Evolutionary conservation across 2,329 filamentous ascomycete genomes (phyloP), one percentile per base, ranked within the genome.

Genomic region (Hirsutella minnesotensis): DNA sequence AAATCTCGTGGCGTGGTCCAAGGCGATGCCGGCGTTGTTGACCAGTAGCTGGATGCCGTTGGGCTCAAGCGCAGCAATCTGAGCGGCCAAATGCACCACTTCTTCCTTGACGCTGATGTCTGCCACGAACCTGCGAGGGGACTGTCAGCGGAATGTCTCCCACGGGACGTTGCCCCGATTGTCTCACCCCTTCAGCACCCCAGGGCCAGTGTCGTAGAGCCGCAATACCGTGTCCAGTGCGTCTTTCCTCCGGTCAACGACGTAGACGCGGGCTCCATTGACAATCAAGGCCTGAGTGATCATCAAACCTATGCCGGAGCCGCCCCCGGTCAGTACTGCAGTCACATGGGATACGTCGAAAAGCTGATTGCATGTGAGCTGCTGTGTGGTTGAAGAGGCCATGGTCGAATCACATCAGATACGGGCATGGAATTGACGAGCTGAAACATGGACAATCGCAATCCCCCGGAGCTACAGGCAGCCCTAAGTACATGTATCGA

Each of bases 51-150:
- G 39, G 9, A 40, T 40, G 9, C 39, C 39, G 19, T 33, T n/a
- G 9, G 18, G 13, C 27, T 40, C 19, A 9, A 40, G 39, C 18
- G 3, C 19, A 7, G 19, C 19, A 2, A 40, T 34, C 29, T 24
- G 16, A n/a, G 9, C 39, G 19, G 39, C 39, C 5, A 40, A 29
- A 35, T 19, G 29, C 12, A 40, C 20, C 18, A 40, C 39, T 1
- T 40, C 29, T 15, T 33, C 39, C 39, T 40, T 40, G 39, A 40
- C 16, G 39, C 39, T 40, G 20, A 40, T 40, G 12, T 40, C 39
- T 27, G 39, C 39, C 19, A 40, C 39, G 29, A 40, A 13, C 18
- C 39, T 40, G n/a, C 3, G 10, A 8, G 15, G 12, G 13, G 3
- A 18, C 16, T 4, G 19, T 21, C 12, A 34, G 29, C 10, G 3